Conservation (phyloP, 805 yeast species). For the Ogataea wickerhamii region DNA sequence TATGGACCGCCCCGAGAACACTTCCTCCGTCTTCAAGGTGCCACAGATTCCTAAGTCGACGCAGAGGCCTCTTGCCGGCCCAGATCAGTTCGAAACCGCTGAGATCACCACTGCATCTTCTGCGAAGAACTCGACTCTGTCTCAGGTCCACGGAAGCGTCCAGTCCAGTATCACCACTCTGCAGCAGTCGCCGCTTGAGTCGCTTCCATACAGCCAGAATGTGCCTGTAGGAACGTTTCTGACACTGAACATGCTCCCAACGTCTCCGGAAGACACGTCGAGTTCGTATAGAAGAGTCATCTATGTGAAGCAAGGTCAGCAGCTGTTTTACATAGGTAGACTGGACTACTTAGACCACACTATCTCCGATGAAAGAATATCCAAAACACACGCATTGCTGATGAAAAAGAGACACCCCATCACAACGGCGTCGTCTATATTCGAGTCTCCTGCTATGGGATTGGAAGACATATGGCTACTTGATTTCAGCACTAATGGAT, state of each 20-base stretch:
- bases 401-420: slow-evolving; percentile 60
- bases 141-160: too few relatives aligned
- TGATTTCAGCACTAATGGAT: slow-evolving; percentile 77
- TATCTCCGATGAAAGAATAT: slow-evolving; percentile 70
- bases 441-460: slow-evolving; percentile 68
- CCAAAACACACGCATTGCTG: slow-evolving; percentile 79
- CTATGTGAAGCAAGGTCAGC: slow-evolving; percentile 62
- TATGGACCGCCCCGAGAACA: background rate
- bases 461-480: slow-evolving; percentile 75
- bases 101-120: background rate
- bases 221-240: slow-evolving; percentile 59
- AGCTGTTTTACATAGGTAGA: slow-evolving; percentile 72
- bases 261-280: slow-evolving; percentile 12
- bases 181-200: background rate
- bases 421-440: slow-evolving; percentile 42
- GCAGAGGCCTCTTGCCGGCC: slow-evolving; percentile 1
- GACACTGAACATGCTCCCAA: slow-evolving; percentile 47
- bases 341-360: slow-evolving; percentile 56
- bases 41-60: slow-evolving; percentile 23
- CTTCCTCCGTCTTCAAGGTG: slow-evolving; percentile 18
- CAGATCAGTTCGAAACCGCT: background rate
- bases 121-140: background rate
- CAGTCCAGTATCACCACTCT: background rate
- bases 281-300: slow-evolving; percentile 32
- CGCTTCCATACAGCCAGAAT: slow-evolving; percentile 10